Conservation (phyloP, 1,139 yeast species). For the Geotrichum macrosporum region DNA sequence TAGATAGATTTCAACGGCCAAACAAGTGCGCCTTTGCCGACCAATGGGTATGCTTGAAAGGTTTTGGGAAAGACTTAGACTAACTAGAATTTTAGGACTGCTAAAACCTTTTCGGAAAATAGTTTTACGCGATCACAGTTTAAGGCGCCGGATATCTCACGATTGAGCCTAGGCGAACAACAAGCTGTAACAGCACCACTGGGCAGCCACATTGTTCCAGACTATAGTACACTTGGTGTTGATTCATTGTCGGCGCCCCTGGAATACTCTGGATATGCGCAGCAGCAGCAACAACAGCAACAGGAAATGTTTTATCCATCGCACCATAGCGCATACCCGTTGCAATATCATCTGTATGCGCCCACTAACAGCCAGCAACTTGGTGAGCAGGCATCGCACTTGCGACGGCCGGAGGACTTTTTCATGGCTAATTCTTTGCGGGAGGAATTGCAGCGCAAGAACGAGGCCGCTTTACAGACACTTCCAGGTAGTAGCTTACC, state of each 20-base stretch:
- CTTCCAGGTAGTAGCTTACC: constrained; percentile 63
- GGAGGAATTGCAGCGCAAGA: constrained; percentile 64
- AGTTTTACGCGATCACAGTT: not conserved
- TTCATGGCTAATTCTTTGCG: constrained; percentile 72
- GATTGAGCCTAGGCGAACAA: constrained; percentile 2
- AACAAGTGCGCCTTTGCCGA: not conserved
- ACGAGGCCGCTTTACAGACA: constrained; percentile 75
- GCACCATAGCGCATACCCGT: constrained; percentile 45
- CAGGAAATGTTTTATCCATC: constrained; percentile 17
- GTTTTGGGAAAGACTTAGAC: not conserved
- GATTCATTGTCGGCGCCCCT: constrained; percentile 12
- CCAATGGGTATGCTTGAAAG: constrained; percentile 5
- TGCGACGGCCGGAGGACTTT: constrained; percentile 61
- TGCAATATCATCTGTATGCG: constrained; percentile 85
- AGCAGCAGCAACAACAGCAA: too few species aligned
- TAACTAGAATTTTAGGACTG: not conserved
- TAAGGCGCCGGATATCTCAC: constrained; percentile 11
- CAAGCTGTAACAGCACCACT: constrained; percentile 6
- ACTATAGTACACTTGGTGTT: constrained; percentile 7
- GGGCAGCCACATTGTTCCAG: constrained; percentile 1
- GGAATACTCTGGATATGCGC: constrained; percentile 10
- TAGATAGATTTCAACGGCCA: not conserved
- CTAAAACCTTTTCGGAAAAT: constrained; percentile 7
- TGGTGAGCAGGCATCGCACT: constrained; percentile 52
- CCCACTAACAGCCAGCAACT: constrained; percentile 70